These are phyloP conservation scores for Aciculosporium take DNA, from an alignment of 2,329 filamentous ascomycete genomes.

Conservation along the genomic window DNA sequence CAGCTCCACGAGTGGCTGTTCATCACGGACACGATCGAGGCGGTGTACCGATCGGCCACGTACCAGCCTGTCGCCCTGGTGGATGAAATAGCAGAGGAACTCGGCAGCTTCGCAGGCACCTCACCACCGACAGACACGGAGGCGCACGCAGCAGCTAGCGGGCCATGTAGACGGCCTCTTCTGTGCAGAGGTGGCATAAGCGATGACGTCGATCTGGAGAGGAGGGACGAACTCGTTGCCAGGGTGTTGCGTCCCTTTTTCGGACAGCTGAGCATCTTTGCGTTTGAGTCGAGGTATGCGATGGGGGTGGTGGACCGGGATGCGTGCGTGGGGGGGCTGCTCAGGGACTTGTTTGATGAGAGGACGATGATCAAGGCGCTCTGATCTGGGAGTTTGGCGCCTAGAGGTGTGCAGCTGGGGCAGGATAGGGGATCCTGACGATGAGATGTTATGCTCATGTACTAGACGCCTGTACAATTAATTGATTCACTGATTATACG, in stretches of 20 bases:
- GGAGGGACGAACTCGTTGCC: conserved; percentile 55
- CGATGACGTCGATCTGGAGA: conserved; percentile 42
- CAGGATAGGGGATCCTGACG: no score
- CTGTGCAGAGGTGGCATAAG: conserved; percentile 38
- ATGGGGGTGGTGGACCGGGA: conserved; percentile 58
- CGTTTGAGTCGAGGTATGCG: conserved; percentile 84
- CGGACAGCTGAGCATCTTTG: conserved; percentile 78
- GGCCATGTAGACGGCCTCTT: conserved; percentile 31
- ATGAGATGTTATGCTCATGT: no score
- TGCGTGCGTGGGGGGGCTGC: conserved; percentile 45
- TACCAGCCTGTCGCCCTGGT: conserved; percentile 62
- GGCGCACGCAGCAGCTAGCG: conserved; percentile 21
- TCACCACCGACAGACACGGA: conserved; percentile 22
- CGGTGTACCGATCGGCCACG: conserved; percentile 64
- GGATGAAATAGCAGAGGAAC: conserved; percentile 69
- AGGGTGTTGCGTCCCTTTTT: conserved; percentile 80
- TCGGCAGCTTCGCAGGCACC: conserved; percentile 34
- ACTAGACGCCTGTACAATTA: no score
- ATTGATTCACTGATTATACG: no score
- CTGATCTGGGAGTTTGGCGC: conserved; percentile 21
- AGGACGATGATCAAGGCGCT: conserved; percentile 48
- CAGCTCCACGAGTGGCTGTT: conserved; percentile 98
- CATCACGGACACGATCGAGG: conserved; percentile 91
- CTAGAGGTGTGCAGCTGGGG: no score
- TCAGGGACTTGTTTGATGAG: conserved; percentile 72